Percentiles rank a stretch among this genome's conserved stretches.
Evolutionary conservation across 345 rosid genomes (phyloP).

Genomic region (Excoecaria cochinchinensis): DNA sequence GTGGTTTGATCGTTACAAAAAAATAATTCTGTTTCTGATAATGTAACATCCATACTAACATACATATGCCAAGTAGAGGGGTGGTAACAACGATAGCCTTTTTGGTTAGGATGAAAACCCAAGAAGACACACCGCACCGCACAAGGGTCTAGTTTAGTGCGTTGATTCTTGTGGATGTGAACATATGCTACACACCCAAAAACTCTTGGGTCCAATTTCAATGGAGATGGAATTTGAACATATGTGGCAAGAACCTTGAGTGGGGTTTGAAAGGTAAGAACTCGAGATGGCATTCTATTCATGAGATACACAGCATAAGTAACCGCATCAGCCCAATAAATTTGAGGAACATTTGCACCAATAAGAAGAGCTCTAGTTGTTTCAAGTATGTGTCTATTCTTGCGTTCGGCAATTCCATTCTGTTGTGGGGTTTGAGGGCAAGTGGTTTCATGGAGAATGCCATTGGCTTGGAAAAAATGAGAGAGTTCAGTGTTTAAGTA

Average conservation of each 20-base stretch:
- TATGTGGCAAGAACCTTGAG: not conserved
- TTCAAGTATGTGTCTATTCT: too few relatives aligned
- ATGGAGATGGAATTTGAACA: not conserved
- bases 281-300: not conserved
- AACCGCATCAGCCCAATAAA: too few relatives aligned
- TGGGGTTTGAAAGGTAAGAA: not conserved
- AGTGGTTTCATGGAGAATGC: too few relatives aligned
- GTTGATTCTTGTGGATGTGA: too few relatives aligned
- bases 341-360: too few relatives aligned
- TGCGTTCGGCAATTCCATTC: too few relatives aligned
- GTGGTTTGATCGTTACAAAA: not conserved
- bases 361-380: too few relatives aligned
- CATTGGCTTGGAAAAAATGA: too few relatives aligned
- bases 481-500: too few relatives aligned
- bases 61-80: not conserved
- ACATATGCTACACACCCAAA: not conserved
- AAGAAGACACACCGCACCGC: too few relatives aligned
- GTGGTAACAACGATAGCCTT: not conserved
- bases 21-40: not conserved
- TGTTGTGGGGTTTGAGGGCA: too few relatives aligned
- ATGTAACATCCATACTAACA: constrained; percentile 5
- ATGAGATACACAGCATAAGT: not conserved
- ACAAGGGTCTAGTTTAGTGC: too few relatives aligned
- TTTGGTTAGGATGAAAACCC: not conserved
- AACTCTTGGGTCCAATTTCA: not conserved